Percentiles rank a stretch among this genome's conserved stretches.
These are phyloP conservation scores for Luzula sylvatica DNA, from an alignment of 176 grass and related monocot species.

Conservation along the genomic window DNA sequence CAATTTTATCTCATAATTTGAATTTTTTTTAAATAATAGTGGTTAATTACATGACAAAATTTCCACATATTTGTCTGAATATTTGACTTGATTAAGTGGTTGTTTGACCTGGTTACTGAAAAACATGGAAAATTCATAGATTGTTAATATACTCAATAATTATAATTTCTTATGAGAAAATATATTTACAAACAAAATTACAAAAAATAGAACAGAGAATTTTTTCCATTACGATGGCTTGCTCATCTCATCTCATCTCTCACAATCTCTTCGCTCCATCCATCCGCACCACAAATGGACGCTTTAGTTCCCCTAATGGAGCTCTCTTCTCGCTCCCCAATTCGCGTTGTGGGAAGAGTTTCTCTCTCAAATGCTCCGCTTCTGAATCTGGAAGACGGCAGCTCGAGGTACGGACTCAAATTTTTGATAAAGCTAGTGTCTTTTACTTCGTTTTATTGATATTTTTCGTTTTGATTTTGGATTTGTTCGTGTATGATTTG, in stretches of 20 bases:
- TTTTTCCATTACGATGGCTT: constrained; percentile 49
- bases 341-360: constrained; percentile 3
- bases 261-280: constrained; percentile 40
- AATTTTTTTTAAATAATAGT: too few relatives aligned
- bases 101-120: too few relatives aligned
- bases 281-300: not conserved
- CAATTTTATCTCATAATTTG: not conserved
- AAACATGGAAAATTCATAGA: too few relatives aligned
- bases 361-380: constrained; percentile 28
- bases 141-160: too few relatives aligned
- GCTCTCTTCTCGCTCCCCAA: constrained; percentile 10
- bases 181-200: too few relatives aligned
- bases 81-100: too few relatives aligned
- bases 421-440: not conserved
- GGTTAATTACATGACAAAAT: too few relatives aligned
- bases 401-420: constrained; percentile 45
- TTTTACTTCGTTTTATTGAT: not conserved
- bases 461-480: not conserved
- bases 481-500: constrained; percentile 60
- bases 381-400: constrained; percentile 48
- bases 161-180: too few relatives aligned
- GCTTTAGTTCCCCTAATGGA: constrained; percentile 18
- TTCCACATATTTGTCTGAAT: too few relatives aligned
- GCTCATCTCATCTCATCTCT: constrained; percentile 54
- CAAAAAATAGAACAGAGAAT: too few relatives aligned